Percentiles rank a stretch among this genome's conserved stretches.
These are phyloP conservation scores for Zhuliangozyma parablackwelliae DNA, from an alignment of 1,139 yeast genomes.

Conservation along the genomic window DNA sequence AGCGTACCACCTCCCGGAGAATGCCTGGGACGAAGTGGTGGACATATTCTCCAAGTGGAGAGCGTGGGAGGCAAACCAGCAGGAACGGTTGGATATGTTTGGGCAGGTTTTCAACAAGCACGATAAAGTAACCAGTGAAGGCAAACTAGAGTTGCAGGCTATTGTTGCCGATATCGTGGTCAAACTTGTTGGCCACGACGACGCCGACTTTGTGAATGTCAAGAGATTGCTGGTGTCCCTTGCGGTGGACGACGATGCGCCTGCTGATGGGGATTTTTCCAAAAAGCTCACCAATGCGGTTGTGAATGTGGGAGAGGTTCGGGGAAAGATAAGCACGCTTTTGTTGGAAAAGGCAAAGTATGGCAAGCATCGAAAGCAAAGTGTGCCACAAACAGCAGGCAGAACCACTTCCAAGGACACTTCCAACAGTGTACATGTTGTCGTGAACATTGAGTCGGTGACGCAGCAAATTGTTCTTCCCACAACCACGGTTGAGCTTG, in stretches of 20 bases:
- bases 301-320: slow-evolving; percentile 19
- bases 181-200: slow-evolving; percentile 2
- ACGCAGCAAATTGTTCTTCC: slow-evolving; percentile 12
- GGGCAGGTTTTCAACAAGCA: slow-evolving; percentile 30
- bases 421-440: neutral
- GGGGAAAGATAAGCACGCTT: slow-evolving; percentile 20
- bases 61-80: slow-evolving; percentile 69
- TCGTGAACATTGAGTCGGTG: slow-evolving; percentile 4
- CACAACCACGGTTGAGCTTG: slow-evolving; percentile 7
- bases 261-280: slow-evolving; percentile 5
- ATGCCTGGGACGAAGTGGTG: slow-evolving; percentile 53
- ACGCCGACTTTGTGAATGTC: slow-evolving; percentile 14
- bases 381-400: too few species aligned
- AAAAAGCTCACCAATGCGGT: slow-evolving; percentile 12
- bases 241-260: too few species aligned
- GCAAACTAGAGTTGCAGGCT: slow-evolving; percentile 3
- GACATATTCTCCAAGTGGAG: slow-evolving; percentile 76
- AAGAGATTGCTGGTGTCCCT: slow-evolving; percentile 6
- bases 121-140: too few species aligned
- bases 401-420: too few species aligned
- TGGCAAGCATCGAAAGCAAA: too few species aligned
- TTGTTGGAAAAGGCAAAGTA: slow-evolving; percentile 10
- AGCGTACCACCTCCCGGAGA: slow-evolving; percentile 41
- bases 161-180: slow-evolving; percentile 4
- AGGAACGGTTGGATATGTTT: slow-evolving; percentile 51